A percentile compares a stretch with the other conserved stretches of the same genome.
Evolutionary conservation across 129 eudicot species (phyloP).

Genomic region (Sambucus nigra): DNA sequence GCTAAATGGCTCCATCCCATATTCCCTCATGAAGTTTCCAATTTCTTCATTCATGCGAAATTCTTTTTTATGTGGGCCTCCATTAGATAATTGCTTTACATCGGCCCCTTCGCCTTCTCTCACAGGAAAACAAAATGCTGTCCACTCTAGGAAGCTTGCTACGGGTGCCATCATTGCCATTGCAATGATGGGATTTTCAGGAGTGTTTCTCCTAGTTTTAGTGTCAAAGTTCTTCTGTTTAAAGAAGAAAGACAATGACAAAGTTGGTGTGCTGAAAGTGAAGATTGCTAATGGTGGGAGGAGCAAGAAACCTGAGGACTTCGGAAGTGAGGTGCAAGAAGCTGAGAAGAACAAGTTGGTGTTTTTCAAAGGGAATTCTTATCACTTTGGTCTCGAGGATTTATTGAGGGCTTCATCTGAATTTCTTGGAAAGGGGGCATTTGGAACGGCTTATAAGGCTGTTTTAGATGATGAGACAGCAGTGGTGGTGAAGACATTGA

Average conservation of each 20-base stretch:
- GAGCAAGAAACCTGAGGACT: conserved; percentile 74
- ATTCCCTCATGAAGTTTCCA: conserved; percentile 50
- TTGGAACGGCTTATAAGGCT: conserved; percentile 66
- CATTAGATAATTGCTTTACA: conserved; percentile 38
- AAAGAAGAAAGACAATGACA: conserved; percentile 36
- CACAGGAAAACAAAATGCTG: conserved; percentile 28
- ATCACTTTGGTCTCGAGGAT: conserved; percentile 66
- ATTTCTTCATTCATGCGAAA: conserved; percentile 59
- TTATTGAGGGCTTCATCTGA: conserved; percentile 80
- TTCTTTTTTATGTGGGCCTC: conserved; percentile 58
- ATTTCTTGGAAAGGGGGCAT: conserved; percentile 78
- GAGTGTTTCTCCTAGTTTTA: conserved; percentile 25
- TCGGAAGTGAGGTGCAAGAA: conserved; percentile 86
- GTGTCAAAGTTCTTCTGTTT: conserved; percentile 28
- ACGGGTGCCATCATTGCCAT: conserved; percentile 55
- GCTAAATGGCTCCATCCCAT: conserved; percentile 60
- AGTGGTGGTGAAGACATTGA: conserved; percentile 67
- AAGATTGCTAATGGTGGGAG: conserved; percentile 56
- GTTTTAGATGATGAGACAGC: conserved; percentile 56
- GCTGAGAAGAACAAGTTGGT: conserved; percentile 68
- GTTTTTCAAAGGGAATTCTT: conserved; percentile 63
- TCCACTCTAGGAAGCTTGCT: conserved; percentile 31
- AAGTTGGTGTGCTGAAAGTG: conserved; percentile 31
- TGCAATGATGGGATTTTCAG: conserved; percentile 55
- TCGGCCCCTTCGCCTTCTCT: conserved; percentile 26